Percentiles rank a stretch among this genome's conserved stretches.
Conservation (phyloP, 257 asterid species). For the Asclepias syriaca region DNA sequence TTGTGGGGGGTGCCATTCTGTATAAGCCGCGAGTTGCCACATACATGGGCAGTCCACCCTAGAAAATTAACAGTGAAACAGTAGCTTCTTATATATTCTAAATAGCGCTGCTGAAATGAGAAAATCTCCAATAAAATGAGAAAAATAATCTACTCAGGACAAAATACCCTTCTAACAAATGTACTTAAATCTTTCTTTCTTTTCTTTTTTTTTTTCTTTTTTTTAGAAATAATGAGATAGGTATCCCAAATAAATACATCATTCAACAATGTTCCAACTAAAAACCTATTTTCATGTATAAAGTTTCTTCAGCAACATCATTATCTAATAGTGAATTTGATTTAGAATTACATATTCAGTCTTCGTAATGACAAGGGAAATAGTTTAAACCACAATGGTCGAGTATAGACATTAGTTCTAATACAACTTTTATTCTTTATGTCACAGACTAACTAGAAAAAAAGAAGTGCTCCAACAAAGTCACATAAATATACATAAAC, state of each 20-base stretch:
- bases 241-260: neutral
- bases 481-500: neutral
- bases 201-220: no score
- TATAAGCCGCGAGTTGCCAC: constrained; percentile 93
- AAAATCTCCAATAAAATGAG: neutral
- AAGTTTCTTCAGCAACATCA: neutral
- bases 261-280: neutral
- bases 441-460: neutral
- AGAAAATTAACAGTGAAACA: constrained; percentile 4
- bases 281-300: neutral
- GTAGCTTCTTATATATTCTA: neutral
- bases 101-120: neutral
- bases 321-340: neutral
- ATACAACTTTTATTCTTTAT: neutral
- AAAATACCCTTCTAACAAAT: neutral
- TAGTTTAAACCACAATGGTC: neutral
- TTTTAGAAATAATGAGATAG: no score
- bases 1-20: constrained; percentile 73
- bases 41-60: constrained; percentile 97
- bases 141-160: neutral
- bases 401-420: neutral
- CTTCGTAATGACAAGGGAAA: neutral
- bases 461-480: neutral
- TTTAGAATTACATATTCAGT: neutral
- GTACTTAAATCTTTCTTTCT: neutral